Conservation (phyloP, 192 early-diverging fungal species). For the Entophlyctis helioformis region DNA sequence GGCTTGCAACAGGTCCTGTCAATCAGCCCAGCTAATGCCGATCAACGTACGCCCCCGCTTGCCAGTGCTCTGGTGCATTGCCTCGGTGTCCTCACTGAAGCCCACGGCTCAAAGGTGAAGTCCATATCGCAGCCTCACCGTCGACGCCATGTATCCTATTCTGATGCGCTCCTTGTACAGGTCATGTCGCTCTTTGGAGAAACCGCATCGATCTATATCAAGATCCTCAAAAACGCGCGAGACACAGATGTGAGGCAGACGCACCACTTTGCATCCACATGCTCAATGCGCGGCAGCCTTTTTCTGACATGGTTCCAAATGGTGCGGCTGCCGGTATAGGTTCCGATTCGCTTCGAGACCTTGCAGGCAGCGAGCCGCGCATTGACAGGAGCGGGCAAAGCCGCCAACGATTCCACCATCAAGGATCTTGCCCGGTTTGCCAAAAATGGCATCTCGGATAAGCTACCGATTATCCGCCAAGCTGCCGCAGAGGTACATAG, state of each 20-base stretch:
- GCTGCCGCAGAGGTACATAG: constrained; percentile 48
- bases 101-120: no score
- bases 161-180: no score
- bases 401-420: constrained; percentile 48
- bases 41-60: constrained; percentile 3
- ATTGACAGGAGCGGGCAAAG: constrained; percentile 64
- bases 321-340: no score
- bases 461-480: constrained; percentile 53
- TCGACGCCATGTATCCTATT: no score
- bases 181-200: constrained; percentile 60
- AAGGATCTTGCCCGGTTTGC: constrained; percentile 64
- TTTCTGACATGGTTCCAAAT: no score
- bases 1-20: no score
- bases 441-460: constrained; percentile 54
- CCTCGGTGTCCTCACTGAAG: constrained; percentile 67
- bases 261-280: no score
- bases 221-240: constrained; percentile 53
- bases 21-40: no score
- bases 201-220: constrained; percentile 44
- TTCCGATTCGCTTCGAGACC: constrained; percentile 56
- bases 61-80: constrained; percentile 59
- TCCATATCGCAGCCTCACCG: no score
- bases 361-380: no score
- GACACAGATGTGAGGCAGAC: constrained; percentile 50
- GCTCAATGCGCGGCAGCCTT: no score